Conservation (phyloP, 2,329 filamentous ascomycete species). For the Neocatenulostroma microsporum region DNA sequence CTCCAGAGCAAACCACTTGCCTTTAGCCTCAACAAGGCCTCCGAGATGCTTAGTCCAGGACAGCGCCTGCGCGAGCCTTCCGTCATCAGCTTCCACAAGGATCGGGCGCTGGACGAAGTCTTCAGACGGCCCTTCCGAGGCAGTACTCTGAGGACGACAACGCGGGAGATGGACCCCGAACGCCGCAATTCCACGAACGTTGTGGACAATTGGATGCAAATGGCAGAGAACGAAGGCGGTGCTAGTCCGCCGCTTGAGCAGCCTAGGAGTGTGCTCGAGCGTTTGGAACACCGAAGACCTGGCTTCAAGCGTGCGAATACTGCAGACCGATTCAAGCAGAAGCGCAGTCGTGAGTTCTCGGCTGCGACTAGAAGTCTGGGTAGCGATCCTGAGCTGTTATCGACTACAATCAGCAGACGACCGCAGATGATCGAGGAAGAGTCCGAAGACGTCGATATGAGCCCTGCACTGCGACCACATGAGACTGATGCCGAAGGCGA, state of each 20-base stretch:
- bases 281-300: conserved; percentile 48
- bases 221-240: conserved; percentile 48
- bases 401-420: conserved; percentile 31
- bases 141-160: conserved; percentile 51
- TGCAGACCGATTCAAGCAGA: conserved; percentile 22
- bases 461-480: conserved; percentile 40
- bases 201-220: conserved; percentile 85
- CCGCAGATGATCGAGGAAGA: conserved; percentile 41
- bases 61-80: conserved; percentile 62
- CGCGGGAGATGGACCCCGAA: conserved; percentile 39
- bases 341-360: conserved; percentile 40
- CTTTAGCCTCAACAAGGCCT: conserved; percentile 23
- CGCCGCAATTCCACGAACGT: conserved; percentile 69
- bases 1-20: conserved; percentile 24
- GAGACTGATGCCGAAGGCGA: conserved; percentile 82
- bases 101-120: conserved; percentile 82
- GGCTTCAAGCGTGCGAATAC: conserved; percentile 47
- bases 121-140: conserved; percentile 64
- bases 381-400: conserved; percentile 47
- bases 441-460: conserved; percentile 29
- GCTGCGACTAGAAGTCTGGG: conserved; percentile 46
- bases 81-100: conserved; percentile 79
- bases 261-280: conserved; percentile 50
- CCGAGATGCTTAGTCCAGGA: conserved; percentile 63
- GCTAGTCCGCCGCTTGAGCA: conserved; percentile 54